These are phyloP conservation scores for Apiospora phragmitis DNA, from an alignment of 2,329 filamentous ascomycete species.

Conservation along the genomic window DNA sequence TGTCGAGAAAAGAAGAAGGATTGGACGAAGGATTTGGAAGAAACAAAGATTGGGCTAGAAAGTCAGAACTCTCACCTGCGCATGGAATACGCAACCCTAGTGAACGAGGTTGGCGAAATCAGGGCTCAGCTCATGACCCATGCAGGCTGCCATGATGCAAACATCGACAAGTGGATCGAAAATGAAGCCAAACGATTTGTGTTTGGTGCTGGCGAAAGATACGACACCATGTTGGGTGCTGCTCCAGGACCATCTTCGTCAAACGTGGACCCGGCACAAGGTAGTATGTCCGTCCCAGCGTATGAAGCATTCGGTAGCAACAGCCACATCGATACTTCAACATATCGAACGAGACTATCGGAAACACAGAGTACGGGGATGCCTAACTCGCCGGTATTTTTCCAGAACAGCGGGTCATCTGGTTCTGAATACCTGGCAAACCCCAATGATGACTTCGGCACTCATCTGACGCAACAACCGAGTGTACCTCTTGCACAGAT, in stretches of 20 bases:
- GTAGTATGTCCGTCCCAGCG: constrained; percentile 20
- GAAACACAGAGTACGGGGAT: constrained; percentile 14
- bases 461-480: neutral
- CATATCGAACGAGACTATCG: constrained; percentile 18
- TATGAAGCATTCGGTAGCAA: constrained; percentile 16
- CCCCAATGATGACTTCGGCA: neutral
- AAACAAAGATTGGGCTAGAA: constrained; percentile 45
- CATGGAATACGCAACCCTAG: constrained; percentile 41
- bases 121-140: constrained; percentile 55
- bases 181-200: constrained; percentile 53
- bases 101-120: constrained; percentile 46
- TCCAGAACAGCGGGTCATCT: constrained; percentile 12
- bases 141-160: constrained; percentile 50
- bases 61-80: constrained; percentile 43
- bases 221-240: constrained; percentile 29
- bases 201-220: constrained; percentile 32
- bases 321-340: constrained; percentile 17
- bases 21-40: constrained; percentile 51
- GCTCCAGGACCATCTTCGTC: constrained; percentile 7
- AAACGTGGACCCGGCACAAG: neutral
- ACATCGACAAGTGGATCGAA: constrained; percentile 55
- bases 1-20: constrained; percentile 68
- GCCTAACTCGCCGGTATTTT: constrained; percentile 22
- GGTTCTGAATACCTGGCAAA: neutral
- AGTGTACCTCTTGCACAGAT: neutral